These are phyloP conservation scores for Cystoisospora suis DNA, from an alignment of 169 alveolate genomes.

Conservation along the genomic window DNA sequence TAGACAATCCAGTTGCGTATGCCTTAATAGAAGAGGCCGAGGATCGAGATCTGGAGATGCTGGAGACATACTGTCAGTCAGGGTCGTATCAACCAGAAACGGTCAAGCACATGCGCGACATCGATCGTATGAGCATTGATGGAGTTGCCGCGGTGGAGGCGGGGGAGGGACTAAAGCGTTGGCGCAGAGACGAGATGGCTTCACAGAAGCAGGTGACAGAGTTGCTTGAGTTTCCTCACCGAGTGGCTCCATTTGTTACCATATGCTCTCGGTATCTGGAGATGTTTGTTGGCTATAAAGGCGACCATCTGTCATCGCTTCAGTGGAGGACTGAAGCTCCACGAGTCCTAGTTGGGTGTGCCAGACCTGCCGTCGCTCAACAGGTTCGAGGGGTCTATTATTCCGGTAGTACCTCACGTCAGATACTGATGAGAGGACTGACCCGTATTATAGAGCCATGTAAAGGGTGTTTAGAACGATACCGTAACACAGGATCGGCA, in stretches of 20 bases:
- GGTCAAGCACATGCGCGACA: neutral
- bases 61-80: neutral
- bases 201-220: neutral
- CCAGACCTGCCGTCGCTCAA: too few relatives aligned
- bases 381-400: too few relatives aligned
- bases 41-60: neutral
- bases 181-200: neutral
- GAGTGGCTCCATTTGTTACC: too few relatives aligned
- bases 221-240: neutral
- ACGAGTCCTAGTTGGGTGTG: constrained; percentile 12
- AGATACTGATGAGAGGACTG: too few relatives aligned
- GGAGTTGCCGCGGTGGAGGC: neutral
- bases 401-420: too few relatives aligned
- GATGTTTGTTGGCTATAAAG: constrained; percentile 6
- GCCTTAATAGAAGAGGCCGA: neutral
- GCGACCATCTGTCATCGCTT: neutral
- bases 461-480: too few relatives aligned
- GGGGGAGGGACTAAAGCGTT: neutral
- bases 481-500: too few relatives aligned
- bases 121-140: neutral
- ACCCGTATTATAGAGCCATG: too few relatives aligned
- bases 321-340: neutral
- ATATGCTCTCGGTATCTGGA: too few relatives aligned
- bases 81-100: neutral
- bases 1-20: neutral